A percentile compares a stretch with the other conserved stretches of the same genome.
Evolutionary conservation across 1,139 yeast species (phyloP).

Genomic region (Nadsonia commutata): DNA sequence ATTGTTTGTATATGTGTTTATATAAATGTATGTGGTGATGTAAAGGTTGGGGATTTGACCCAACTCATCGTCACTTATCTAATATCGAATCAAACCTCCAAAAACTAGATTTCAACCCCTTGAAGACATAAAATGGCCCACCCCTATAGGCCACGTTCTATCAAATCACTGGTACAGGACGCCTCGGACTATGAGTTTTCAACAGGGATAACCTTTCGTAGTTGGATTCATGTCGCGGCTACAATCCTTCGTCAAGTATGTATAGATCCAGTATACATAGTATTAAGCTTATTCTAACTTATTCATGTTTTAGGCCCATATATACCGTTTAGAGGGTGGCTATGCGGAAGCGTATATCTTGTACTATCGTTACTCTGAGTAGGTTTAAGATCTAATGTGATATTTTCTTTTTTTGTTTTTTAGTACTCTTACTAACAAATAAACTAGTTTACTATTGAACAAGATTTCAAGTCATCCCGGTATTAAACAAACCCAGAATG

Average conservation of each 20-base stretch:
- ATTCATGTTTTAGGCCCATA: conserved; percentile 28
- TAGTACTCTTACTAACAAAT: not conserved
- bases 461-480: conserved; percentile 32
- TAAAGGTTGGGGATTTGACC: too few relatives aligned
- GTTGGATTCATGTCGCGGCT: conserved; percentile 33
- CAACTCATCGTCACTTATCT: too few relatives aligned
- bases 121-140: too few relatives aligned
- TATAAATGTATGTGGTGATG: too few relatives aligned
- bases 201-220: conserved; percentile 25
- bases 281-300: conserved; percentile 2
- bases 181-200: conserved; percentile 33
- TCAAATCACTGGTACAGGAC: conserved; percentile 25
- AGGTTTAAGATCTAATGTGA: conserved; percentile 5
- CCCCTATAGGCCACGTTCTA: too few relatives aligned
- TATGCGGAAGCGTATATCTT: conserved; percentile 34
- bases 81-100: too few relatives aligned
- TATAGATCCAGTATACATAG: not conserved
- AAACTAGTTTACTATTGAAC: conserved; percentile 27
- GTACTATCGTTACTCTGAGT: conserved; percentile 34
- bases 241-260: conserved; percentile 19
- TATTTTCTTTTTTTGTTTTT: not conserved
- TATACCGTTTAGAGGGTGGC: conserved; percentile 27
- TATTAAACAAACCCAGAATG: conserved; percentile 16
- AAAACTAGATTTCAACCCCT: too few relatives aligned
- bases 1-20: too few relatives aligned